phyloP scores from a whole-genome alignment of 1,284 basidiomycete genomes.

The Fomitopsis pinicola region DNA sequence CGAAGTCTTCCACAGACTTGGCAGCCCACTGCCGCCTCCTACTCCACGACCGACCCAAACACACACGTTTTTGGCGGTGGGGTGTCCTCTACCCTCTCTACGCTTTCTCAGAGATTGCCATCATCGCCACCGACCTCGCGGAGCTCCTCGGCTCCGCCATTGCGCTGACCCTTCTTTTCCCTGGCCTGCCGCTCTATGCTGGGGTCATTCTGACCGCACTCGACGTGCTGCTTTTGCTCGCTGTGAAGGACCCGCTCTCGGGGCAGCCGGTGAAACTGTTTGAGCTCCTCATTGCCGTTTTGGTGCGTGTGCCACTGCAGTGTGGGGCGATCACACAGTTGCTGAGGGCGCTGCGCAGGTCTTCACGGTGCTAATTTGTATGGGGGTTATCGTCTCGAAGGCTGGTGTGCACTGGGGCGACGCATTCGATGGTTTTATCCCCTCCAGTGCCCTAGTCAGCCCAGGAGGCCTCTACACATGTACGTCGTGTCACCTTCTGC shows the following conservation, averaged over 20 bases:
- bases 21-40: constrained; percentile 74
- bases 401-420: constrained; percentile 75
- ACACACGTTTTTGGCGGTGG: constrained; percentile 60
- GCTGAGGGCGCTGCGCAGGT: constrained; percentile 44
- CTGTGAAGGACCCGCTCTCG: constrained; percentile 55
- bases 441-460: constrained; percentile 63
- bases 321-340: background rate
- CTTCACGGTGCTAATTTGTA: constrained; percentile 78
- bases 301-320: constrained; percentile 34
- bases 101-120: constrained; percentile 70
- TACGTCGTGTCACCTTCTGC: constrained; percentile 26
- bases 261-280: constrained; percentile 62
- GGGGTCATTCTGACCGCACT: constrained; percentile 81
- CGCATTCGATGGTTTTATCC: constrained; percentile 85
- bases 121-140: constrained; percentile 76
- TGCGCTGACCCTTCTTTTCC: constrained; percentile 80
- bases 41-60: constrained; percentile 60
- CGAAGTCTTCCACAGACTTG: constrained; percentile 43
- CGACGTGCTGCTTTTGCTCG: constrained; percentile 79
- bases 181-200: constrained; percentile 73
- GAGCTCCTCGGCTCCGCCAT: constrained; percentile 83
- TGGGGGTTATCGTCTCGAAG: constrained; percentile 76
- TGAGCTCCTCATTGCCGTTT: constrained; percentile 64
- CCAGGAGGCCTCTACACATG: constrained; percentile 76
- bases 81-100: constrained; percentile 71